Evolutionary conservation across 2,329 filamentous ascomycete genomes (phyloP).

Genomic region (Trichoderma lentiforme): DNA sequence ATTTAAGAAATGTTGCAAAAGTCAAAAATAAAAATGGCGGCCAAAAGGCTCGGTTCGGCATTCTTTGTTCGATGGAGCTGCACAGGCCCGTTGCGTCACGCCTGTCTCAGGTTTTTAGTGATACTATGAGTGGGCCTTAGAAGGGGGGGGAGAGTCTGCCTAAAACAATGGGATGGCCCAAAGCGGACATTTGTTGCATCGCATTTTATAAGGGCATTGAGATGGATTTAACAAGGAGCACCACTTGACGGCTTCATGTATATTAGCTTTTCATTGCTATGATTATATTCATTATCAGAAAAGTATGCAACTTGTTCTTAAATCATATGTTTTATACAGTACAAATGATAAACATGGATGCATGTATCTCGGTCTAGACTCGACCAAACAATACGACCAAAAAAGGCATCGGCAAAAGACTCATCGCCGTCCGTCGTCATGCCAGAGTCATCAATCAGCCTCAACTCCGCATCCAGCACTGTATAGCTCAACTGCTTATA

Average conservation of each 20-base stretch:
- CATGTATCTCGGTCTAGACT: background rate
- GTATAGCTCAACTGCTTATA: background rate
- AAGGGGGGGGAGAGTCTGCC: background rate
- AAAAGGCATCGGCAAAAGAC: constrained; percentile 6
- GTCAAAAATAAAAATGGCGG: background rate
- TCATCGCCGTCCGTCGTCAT: constrained; percentile 16
- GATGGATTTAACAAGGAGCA: background rate
- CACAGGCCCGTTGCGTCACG: background rate
- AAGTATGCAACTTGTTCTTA: background rate
- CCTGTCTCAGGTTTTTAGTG: constrained; percentile 7
- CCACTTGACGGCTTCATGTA: background rate
- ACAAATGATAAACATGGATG: background rate
- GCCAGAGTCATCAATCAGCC: constrained; percentile 13
- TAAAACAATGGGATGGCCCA: background rate
- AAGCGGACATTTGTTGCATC: background rate
- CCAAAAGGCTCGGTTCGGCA: background rate
- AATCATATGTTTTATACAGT: background rate
- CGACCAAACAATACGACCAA: background rate
- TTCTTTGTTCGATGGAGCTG: background rate
- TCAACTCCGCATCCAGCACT: constrained; percentile 1
- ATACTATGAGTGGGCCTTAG: background rate
- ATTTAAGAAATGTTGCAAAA: background rate
- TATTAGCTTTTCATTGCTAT: background rate
- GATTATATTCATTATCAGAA: background rate
- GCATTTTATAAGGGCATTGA: too few relatives aligned